A percentile compares a stretch with the other conserved stretches of the same genome.
Conservation (phyloP, 805 yeast species). For the Metschnikowia kunwiensis region DNA sequence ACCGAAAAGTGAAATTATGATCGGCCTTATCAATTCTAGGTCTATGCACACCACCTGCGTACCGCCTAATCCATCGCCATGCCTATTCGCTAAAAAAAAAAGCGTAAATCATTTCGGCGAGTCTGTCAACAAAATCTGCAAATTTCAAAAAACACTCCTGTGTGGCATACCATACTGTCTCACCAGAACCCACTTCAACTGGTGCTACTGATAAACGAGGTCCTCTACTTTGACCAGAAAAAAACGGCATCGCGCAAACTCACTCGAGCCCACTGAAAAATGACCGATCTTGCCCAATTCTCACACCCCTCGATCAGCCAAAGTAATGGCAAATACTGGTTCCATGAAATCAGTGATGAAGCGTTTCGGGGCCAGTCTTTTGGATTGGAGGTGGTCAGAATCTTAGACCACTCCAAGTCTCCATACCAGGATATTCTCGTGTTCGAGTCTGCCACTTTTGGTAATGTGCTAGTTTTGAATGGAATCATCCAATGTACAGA, state of each 20-base stretch:
- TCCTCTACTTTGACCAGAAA: no score
- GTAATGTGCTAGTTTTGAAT: slow-evolving; percentile 85
- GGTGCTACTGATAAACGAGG: no score
- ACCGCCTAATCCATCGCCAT: no score
- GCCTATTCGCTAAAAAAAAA: no score
- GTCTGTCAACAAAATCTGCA: no score
- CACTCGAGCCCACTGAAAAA: background rate
- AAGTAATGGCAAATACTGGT: slow-evolving; percentile 55
- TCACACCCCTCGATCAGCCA: slow-evolving; percentile 28
- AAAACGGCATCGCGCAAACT: background rate
- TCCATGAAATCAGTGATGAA: slow-evolving; percentile 66
- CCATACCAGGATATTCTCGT: slow-evolving; percentile 80
- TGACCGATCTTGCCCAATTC: slow-evolving; percentile 10
- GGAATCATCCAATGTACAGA: slow-evolving; percentile 92
- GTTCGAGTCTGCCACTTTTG: slow-evolving; percentile 71
- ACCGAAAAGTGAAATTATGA: no score
- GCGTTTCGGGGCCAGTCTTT: slow-evolving; percentile 88
- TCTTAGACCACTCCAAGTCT: slow-evolving; percentile 66
- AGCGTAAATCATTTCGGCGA: no score
- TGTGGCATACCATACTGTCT: no score
- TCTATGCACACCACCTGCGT: no score
- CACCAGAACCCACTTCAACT: no score
- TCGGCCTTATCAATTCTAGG: no score
- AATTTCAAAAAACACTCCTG: no score
- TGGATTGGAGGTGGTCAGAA: slow-evolving; percentile 56